Conservation (phyloP, 371 early-diverging fungal genomes). For the Sporodiniella umbellata region DNA sequence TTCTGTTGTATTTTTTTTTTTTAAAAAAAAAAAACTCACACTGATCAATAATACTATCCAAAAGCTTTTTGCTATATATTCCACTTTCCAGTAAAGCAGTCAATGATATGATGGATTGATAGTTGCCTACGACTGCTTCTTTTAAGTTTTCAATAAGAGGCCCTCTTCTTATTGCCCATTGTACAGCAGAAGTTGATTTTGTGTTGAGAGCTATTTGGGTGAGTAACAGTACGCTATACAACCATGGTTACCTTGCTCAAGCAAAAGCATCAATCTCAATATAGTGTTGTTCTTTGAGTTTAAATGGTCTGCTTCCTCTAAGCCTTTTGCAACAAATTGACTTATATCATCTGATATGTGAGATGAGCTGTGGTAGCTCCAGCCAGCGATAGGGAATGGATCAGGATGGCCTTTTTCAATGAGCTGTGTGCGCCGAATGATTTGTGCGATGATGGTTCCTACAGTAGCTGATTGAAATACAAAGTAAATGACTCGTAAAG, state of each 20-base stretch:
- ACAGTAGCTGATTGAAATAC: conserved; percentile 49
- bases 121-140: conserved; percentile 65
- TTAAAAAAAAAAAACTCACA: conserved; percentile 34
- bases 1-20: not conserved
- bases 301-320: conserved; percentile 45
- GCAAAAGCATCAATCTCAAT: conserved; percentile 51
- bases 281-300: conserved; percentile 52
- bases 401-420: conserved; percentile 39
- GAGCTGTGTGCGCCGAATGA: conserved; percentile 56
- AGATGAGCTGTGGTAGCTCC: conserved; percentile 14
- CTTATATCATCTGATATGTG: conserved; percentile 21
- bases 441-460: conserved; percentile 60
- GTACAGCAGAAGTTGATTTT: conserved; percentile 49
- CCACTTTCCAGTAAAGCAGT: conserved; percentile 56
- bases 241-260: conserved; percentile 49
- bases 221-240: not conserved
- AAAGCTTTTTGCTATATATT: conserved; percentile 40
- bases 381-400: conserved; percentile 47
- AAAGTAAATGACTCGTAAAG: no score
- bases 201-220: conserved; percentile 26
- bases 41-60: conserved; percentile 60
- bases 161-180: conserved; percentile 58
- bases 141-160: conserved; percentile 55
- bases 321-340: conserved; percentile 18
- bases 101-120: conserved; percentile 51